Percentiles rank a stretch among this genome's conserved stretches.
Conservation (phyloP, 148 eudicot species). For the Pharnaceum exiguum region DNA sequence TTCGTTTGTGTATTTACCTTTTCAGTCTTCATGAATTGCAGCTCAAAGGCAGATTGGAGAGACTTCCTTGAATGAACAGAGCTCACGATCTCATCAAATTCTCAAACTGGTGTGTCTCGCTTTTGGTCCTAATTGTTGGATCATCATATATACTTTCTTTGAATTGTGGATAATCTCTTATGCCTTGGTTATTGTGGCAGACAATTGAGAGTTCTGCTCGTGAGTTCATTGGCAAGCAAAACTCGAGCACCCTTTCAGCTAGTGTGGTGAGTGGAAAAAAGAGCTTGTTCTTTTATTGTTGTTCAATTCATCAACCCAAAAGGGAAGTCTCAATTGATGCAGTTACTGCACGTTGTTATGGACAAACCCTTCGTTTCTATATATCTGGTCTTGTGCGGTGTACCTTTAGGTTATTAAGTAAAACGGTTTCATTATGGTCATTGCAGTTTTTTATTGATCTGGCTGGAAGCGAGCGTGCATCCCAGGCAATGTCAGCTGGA, state of each 20-base stretch:
- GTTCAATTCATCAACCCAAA: background rate
- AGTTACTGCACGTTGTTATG: background rate
- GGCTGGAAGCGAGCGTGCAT: conserved; percentile 98
- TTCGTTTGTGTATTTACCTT: conserved; percentile 1
- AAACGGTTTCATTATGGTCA: conserved; percentile 2
- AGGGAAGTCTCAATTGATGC: background rate
- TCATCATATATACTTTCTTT: conserved; percentile 5
- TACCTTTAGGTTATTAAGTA: background rate
- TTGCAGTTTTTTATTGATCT: conserved; percentile 91
- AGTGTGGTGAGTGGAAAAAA: conserved; percentile 61
- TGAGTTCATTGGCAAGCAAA: conserved; percentile 83
- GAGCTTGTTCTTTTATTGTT: background rate
- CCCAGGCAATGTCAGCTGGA: conserved; percentile 88
- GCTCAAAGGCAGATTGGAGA: conserved; percentile 88
- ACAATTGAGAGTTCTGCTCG: conserved; percentile 94
- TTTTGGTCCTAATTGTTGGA: background rate
- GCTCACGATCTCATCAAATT: conserved; percentile 93
- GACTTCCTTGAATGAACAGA: conserved; percentile 78
- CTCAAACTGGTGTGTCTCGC: conserved; percentile 56
- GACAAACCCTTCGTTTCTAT: background rate
- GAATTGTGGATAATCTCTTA: background rate
- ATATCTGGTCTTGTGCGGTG: background rate
- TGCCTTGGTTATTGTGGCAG: conserved; percentile 29
- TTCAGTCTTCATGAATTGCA: conserved; percentile 21
- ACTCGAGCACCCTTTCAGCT: conserved; percentile 84